phyloP scores from a whole-genome alignment of 2,329 filamentous ascomycete species.

The Penicillium carneum region DNA sequence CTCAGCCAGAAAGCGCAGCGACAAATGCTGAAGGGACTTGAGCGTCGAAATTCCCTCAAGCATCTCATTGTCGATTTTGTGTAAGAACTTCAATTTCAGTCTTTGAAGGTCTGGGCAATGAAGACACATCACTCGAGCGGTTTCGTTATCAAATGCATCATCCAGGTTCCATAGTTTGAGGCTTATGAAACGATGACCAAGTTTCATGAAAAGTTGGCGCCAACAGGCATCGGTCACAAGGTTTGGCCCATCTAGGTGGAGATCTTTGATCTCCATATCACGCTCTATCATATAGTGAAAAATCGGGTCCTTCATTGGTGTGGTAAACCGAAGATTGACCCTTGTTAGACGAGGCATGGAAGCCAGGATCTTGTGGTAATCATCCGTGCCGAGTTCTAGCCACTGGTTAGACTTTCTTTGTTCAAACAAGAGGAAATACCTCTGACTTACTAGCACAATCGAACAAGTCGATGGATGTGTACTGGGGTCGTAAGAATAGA shows the following conservation, averaged over 20 bases:
- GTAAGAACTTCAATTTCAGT: slow-evolving; percentile 83
- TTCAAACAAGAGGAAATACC: not conserved
- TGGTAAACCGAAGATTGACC: slow-evolving; percentile 81
- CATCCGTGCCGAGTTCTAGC: slow-evolving; percentile 72
- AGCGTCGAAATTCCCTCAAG: slow-evolving; percentile 71
- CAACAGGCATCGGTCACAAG: slow-evolving; percentile 79
- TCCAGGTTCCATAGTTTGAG: slow-evolving; percentile 86
- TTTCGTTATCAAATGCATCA: slow-evolving; percentile 77
- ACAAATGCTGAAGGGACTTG: slow-evolving; percentile 73
- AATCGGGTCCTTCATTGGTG: slow-evolving; percentile 86
- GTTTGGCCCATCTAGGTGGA: slow-evolving; percentile 85
- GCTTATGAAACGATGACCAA: slow-evolving; percentile 69
- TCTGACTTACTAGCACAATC: slow-evolving; percentile 64
- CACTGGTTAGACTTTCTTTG: slow-evolving; percentile 38
- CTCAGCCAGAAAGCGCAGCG: slow-evolving; percentile 69
- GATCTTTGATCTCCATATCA: slow-evolving; percentile 69
- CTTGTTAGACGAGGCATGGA: slow-evolving; percentile 72
- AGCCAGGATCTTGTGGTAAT: slow-evolving; percentile 82
- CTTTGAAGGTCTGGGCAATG: slow-evolving; percentile 73
- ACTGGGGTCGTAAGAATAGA: slow-evolving; percentile 60
- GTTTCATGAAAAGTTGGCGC: slow-evolving; percentile 70
- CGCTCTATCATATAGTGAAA: slow-evolving; percentile 81
- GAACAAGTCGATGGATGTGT: slow-evolving; percentile 65
- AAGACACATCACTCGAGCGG: slow-evolving; percentile 66
- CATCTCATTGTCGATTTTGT: slow-evolving; percentile 71